Base-by-base conservation (phyloP, 257 asterid genomes). In the Perilla frutescens region DNA sequence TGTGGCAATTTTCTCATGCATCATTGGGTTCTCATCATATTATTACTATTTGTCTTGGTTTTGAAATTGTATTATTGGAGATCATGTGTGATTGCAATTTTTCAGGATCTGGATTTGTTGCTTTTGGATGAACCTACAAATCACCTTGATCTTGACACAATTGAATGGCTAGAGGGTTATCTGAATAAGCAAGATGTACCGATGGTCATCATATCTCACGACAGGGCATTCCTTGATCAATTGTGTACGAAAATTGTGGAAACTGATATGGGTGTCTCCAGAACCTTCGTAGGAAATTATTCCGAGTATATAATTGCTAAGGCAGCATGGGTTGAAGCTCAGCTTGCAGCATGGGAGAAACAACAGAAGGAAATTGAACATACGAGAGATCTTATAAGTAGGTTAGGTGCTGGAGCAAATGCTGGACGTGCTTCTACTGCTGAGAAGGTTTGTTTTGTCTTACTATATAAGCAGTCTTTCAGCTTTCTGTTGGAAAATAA, bases 351-450 rank as follows among this genome's bases (percentile, higher is more conserved):
- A 36, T 95, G 99, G 99, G 99, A 92, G 79, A 95, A 92, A 79
- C 98, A 90, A n/a, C 97, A 92, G 77, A 94, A 89, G 81, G 98
- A 94, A 83, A 94, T 94, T 63, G 98, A 88, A 20, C 90, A 90
- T 6, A 89, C 98, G 1, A 87, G 76, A 80, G 98, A 78, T 68
- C 83, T 94, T 68, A 92, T 94, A 54, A 87, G 75, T 81, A 87
- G 96, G 91, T 78, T 94, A 78, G 86, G 96, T 61, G 97, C 96
- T 8, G 99, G 99, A 68, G 99, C 99, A 72, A 88, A 94, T 84
- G 44, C 99, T 63, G 99, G 99, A 1, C 99, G 99, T 72, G 99
- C 99, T 73, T 94, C 99, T 80, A 86, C 98, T 32, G 99, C 99
- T 77, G 99, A 88, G 80, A 94, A 94, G 97, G 98, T 40, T 62